A percentile compares a stretch with the other conserved stretches of the same genome.
phyloP scores from a whole-genome alignment of 345 rosid genomes.

The Populus alba region DNA sequence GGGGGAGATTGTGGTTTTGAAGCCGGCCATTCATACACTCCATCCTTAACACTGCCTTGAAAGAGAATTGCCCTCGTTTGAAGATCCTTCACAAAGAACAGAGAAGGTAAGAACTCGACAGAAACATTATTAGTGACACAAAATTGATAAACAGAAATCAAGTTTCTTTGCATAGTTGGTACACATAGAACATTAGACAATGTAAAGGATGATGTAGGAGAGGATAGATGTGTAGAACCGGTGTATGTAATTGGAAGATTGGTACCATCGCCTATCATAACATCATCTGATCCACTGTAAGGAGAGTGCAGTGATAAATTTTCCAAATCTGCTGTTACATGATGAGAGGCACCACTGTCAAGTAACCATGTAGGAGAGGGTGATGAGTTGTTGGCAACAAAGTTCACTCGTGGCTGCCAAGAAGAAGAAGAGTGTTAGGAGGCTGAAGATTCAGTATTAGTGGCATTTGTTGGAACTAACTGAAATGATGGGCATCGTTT shows the following conservation, averaged over 20 bases:
- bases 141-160: too few relatives aligned
- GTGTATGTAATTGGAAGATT: neutral
- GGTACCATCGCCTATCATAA: neutral
- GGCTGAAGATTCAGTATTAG: accelerated
- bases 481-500: too few relatives aligned
- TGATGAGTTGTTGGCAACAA: neutral
- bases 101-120: accelerated
- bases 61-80: too few relatives aligned
- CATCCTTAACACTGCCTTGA: too few relatives aligned
- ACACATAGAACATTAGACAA: too few relatives aligned
- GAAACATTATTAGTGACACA: too few relatives aligned
- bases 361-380: neutral
- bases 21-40: too few relatives aligned
- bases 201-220: too few relatives aligned
- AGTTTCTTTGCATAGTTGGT: too few relatives aligned
- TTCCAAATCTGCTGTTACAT: neutral
- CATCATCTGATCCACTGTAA: neutral
- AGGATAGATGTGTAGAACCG: neutral
- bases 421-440: neutral
- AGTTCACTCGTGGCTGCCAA: neutral
- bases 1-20: accelerated
- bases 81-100: too few relatives aligned
- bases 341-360: too few relatives aligned
- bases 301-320: neutral
- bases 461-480: too few relatives aligned